These are phyloP conservation scores for Umbelopsis sp. DNA, from an alignment of 192 early-diverging fungal species.

Conservation along the genomic window DNA sequence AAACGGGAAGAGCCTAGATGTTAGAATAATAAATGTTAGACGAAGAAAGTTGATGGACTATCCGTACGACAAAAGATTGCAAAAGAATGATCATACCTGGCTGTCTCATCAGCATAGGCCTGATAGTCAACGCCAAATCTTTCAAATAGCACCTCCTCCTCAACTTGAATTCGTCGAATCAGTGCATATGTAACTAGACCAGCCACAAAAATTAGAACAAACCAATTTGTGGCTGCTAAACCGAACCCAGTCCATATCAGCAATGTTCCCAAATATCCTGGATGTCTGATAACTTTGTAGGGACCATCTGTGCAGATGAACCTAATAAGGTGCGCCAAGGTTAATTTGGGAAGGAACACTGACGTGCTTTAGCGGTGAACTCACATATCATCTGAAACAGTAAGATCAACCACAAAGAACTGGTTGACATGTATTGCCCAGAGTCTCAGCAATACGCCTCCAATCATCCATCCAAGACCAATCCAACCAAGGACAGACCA, in stretches of 20 bases:
- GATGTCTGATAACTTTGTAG: slow-evolving; percentile 40
- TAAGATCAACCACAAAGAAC: slow-evolving; percentile 32
- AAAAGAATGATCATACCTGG: slow-evolving; percentile 15
- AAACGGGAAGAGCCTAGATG: background rate
- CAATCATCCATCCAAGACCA: slow-evolving; percentile 31
- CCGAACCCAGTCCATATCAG: slow-evolving; percentile 39
- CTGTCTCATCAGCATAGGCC: slow-evolving; percentile 38
- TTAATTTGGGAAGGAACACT: background rate
- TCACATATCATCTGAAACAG: slow-evolving; percentile 34
- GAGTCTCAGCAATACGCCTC: slow-evolving; percentile 19
- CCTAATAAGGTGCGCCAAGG: background rate
- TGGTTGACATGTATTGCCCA: slow-evolving; percentile 34
- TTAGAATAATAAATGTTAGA: background rate
- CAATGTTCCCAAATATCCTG: slow-evolving; percentile 34
- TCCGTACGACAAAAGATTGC: background rate
- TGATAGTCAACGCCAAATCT: slow-evolving; percentile 45
- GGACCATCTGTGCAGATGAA: slow-evolving; percentile 34
- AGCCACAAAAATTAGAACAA: slow-evolving; percentile 20
- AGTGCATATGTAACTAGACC: slow-evolving; percentile 19
- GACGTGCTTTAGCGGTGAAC: background rate
- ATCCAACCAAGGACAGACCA: slow-evolving; percentile 23
- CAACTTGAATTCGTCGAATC: slow-evolving; percentile 31
- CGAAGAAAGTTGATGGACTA: background rate
- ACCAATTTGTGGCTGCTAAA: slow-evolving; percentile 24
- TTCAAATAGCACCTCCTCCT: slow-evolving; percentile 38